Base-by-base conservation (phyloP, 2,329 filamentous ascomycete genomes). In the Botrytis pseudocinerea region DNA sequence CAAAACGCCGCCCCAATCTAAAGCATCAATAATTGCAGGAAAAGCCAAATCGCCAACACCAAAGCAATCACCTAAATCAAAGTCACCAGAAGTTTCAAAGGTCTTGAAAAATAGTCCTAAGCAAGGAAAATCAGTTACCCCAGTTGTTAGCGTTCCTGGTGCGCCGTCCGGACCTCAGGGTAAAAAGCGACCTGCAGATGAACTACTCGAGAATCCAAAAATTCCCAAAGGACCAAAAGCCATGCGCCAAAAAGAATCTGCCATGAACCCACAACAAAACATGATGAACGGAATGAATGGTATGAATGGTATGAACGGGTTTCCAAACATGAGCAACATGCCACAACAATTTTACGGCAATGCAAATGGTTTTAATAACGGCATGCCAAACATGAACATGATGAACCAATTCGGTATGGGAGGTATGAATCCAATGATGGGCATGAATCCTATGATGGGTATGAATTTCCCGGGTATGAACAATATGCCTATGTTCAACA, bases 141-240 rank as follows among this genome's bases (percentile, higher is more conserved):
- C 65, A 22, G 32, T 18, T 14, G 40, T 69, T 46, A 38, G 35
- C 46, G 57, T 73, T 46, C n/a, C 57, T 18, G 71, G 65, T 22
- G 71, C 64, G 40, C 71, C 71, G 16, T 70, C 65, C 32, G 70
- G 65, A 40, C 70, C 70, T 59, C 68, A 73, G 18, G 71, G 71
- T 40, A 96, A 93, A 83, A 99, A 98, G 84, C 90, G 96, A 35
- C 88, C 92, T 18, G 94, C 94, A 22, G 93, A 95, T 51, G 91
- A 94, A 70, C 86, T 86, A 46, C 83, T 87, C 10, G 89, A 90
- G 77, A 90, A 91, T 77, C 87, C 88, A 59, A 88, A 88, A 79
- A 88, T 91, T 59, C 88, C 89, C 63, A 91, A 91, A 78, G 89
- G 85, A 0, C 90, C 89, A 2, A 90, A 89, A 80, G 89, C 87